Evolutionary conservation across 1,284 basidiomycete genomes (phyloP), one percentile per base, ranked within the genome.

Genomic region (Vanrija sp.): DNA sequence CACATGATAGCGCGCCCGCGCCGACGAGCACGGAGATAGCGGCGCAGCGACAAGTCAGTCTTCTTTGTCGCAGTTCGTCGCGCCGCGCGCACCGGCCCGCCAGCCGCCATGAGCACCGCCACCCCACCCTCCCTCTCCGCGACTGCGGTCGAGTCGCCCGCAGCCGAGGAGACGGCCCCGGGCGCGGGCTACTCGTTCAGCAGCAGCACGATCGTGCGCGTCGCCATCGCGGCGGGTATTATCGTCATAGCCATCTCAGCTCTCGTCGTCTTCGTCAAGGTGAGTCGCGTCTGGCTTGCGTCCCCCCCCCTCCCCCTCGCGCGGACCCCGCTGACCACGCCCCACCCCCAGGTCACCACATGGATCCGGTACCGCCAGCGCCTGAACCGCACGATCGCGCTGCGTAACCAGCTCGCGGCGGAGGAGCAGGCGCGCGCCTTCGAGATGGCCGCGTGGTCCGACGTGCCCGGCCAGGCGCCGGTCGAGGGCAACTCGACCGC

Each of bases 371-470:
- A 63, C 21, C 62, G 62, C 45, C 69, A 68, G 52, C 61, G 71
- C 7, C 60, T 68, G 3, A 55, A 62, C 3, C 68, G 73, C 8
- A 67, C 72, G 49, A 52, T 49, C 19, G 46, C 59, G 7, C 54
- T 75, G 1, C 57, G 63, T 10, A 38, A 62, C 1, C 51, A 59
- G 7, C 55, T 69, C 5, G 56, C 64, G 19, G 57, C 61, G 15
- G 73, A 75, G 59, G 65, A 68, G 44, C 61, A 64, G 8, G 67
- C 69, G 25, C 71, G 67, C 46, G 68, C 66, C 9, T 75, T 69
- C 45, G 73, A 75, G 51, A 67, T 73, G 14, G 73, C 73, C 9
- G 73, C 73, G 21, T 75, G 73, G 73, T 51, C 69, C 3, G 71
- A 73, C 26, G 62, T 66, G 42, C 73, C 73, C 0, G 67, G 69